phyloP scores from a whole-genome alignment of 371 early-diverging fungal species.

The Rhizopus delemar region DNA sequence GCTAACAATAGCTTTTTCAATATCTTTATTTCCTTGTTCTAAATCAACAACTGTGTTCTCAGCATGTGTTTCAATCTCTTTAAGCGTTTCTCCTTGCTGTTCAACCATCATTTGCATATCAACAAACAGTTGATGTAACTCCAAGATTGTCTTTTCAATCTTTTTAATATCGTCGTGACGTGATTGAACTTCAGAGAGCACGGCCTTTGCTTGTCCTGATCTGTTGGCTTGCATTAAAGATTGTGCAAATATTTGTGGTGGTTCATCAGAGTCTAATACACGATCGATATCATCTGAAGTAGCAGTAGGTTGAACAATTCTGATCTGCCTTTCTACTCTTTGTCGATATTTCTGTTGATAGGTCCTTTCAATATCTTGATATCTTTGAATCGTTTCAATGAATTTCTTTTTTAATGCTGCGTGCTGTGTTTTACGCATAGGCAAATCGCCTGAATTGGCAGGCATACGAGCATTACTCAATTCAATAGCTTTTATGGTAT shows the following conservation, averaged over 20 bases:
- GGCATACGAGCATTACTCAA: constrained; percentile 54
- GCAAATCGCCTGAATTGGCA: constrained; percentile 56
- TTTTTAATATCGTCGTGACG: constrained; percentile 84
- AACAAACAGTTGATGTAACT: constrained; percentile 83
- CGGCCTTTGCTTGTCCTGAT: constrained; percentile 75
- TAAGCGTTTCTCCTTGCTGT: constrained; percentile 72
- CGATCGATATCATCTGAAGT: constrained; percentile 72
- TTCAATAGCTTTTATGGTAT: constrained; percentile 52
- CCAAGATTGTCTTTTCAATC: constrained; percentile 84
- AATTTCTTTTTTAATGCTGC: constrained; percentile 73
- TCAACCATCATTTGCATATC: constrained; percentile 87
- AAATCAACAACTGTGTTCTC: constrained; percentile 63
- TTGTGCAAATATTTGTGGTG: constrained; percentile 78
- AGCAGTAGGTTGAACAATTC: constrained; percentile 82
- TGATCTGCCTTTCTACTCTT: constrained; percentile 78
- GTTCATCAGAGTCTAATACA: constrained; percentile 69
- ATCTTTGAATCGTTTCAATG: constrained; percentile 76
- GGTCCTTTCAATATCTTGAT: constrained; percentile 75
- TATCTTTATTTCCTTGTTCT: constrained; percentile 66
- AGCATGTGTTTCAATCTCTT: constrained; percentile 71
- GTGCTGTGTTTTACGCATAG: constrained; percentile 67
- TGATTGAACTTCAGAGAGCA: constrained; percentile 79
- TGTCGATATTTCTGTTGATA: constrained; percentile 80
- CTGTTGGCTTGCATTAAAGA: constrained; percentile 71
- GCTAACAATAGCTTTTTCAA: constrained; percentile 66